Evolutionary conservation across 768 basidiomycete species (phyloP).

Genomic region (Russula sp.): DNA sequence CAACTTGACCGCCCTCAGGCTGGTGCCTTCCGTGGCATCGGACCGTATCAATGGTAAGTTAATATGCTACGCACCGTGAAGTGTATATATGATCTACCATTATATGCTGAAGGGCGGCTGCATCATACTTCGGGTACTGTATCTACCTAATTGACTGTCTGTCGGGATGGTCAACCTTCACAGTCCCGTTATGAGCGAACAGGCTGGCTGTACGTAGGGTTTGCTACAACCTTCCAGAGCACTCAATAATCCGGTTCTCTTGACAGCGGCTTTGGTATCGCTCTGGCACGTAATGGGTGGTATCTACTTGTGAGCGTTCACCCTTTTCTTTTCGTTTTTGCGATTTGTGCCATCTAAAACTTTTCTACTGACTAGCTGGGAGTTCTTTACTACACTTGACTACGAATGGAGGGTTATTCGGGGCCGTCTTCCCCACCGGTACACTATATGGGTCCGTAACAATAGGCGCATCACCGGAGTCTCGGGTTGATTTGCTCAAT

Average conservation of each 20-base stretch:
- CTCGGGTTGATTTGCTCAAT: neutral
- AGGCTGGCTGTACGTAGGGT: neutral
- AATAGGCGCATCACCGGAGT: too few relatives aligned
- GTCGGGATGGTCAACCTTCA: neutral
- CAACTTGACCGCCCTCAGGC: neutral
- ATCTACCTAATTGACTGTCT: neutral
- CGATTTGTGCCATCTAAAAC: neutral
- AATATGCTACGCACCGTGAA: neutral
- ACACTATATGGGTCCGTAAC: slow-evolving; percentile 15
- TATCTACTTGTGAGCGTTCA: neutral
- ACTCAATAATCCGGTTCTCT: neutral
- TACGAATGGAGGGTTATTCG: neutral
- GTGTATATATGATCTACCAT: neutral
- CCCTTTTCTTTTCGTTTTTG: neutral
- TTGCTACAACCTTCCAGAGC: neutral
- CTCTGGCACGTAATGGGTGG: neutral
- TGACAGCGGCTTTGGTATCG: neutral
- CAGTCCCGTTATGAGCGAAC: neutral
- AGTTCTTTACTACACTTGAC: neutral
- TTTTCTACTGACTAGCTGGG: slow-evolving; percentile 1
- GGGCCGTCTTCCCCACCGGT: slow-evolving; percentile 7
- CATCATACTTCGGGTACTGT: too few relatives aligned
- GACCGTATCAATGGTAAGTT: too few relatives aligned
- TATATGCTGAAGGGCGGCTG: too few relatives aligned
- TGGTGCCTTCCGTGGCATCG: neutral